Base-by-base conservation (phyloP, 148 eudicot genomes). In the Nyssa sinensis region DNA sequence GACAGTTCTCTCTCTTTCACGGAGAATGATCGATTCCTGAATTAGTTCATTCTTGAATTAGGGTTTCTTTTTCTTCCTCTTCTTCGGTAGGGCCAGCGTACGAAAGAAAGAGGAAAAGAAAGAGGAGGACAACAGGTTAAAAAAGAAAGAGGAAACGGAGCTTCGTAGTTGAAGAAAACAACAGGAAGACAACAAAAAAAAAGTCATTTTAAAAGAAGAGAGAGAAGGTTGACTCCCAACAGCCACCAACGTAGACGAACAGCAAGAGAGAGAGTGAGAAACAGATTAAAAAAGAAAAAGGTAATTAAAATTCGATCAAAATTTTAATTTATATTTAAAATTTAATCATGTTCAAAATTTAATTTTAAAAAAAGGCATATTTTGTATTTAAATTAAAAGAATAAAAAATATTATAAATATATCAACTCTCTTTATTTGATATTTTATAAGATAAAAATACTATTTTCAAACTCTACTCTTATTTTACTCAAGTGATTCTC, bases 21-120 rank as follows among this genome's bases (percentile, higher is more conserved):
- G 47, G 23, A 70, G 62, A 49, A 14, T 12, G 55, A 49, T 9
- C 44, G 9, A 37, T 37, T 37, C 55, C 21, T 0, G 17, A 19
- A 44, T 44, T 19, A 44, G 51, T 14, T n/a, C n/a, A n/a, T 55
- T 57, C 47, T 24, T 11, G 53, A 71, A 58, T 71, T 71, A 71
- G 74, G 74, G 74, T 71, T 71, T 59, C 25, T 8, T 23, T 33
- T 33, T 12, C 9, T 53, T 13, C 57, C 27, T 16, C 53, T 49
- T 14, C 21, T 34, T 59, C 16, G 33, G n/a, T n/a, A n/a, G n/a
- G n/a, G n/a, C n/a, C n/a, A n/a, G n/a, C n/a, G n/a, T n/a, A n/a
- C n/a, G n/a, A n/a, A 35, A 71, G 24, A 58, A 33, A 33, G 74
- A 28, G 31, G 73, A 5, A 5, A 21, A 31, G 35, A 34, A 3